phyloP scores from a whole-genome alignment of 495 filamentous ascomycete genomes.

The Podospora pseudocomata region DNA sequence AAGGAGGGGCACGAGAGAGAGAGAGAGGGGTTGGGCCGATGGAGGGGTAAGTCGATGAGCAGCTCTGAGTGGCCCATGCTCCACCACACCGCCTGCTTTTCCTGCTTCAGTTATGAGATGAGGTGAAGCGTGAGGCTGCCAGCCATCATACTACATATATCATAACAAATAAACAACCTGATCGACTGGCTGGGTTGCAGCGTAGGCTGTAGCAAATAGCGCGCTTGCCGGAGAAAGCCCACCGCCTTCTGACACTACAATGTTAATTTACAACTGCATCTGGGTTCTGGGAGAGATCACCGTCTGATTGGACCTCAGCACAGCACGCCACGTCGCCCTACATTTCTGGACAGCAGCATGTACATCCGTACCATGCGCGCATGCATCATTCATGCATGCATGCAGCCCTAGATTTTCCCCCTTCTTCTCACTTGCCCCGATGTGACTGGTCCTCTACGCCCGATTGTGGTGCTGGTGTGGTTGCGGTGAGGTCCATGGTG shows the following conservation, averaged over 20 bases:
- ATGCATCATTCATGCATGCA: not conserved
- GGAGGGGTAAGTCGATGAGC: not conserved
- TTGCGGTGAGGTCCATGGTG: not conserved
- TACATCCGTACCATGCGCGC: not conserved
- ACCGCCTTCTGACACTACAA: not conserved
- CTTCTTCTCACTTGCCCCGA: not conserved
- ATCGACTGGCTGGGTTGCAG: not conserved
- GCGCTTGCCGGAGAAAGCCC: not conserved
- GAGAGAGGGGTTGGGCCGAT: not conserved
- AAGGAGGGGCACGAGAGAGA: not conserved
- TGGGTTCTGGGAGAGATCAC: not conserved
- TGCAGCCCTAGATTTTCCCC: not conserved
- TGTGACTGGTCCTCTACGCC: not conserved
- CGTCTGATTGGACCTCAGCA: not conserved
- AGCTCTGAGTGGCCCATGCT: not conserved
- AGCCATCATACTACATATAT: not conserved
- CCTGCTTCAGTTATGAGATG: not conserved
- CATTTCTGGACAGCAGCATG: not conserved
- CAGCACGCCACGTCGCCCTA: not conserved
- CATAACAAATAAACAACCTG: not conserved
- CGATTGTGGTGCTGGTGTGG: not conserved
- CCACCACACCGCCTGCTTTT: not conserved
- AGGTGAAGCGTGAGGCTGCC: not conserved
- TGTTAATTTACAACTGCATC: not conserved
- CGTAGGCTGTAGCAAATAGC: not conserved